Conservation (phyloP, 139 green algal species). For the Closterium sp. region DNA sequence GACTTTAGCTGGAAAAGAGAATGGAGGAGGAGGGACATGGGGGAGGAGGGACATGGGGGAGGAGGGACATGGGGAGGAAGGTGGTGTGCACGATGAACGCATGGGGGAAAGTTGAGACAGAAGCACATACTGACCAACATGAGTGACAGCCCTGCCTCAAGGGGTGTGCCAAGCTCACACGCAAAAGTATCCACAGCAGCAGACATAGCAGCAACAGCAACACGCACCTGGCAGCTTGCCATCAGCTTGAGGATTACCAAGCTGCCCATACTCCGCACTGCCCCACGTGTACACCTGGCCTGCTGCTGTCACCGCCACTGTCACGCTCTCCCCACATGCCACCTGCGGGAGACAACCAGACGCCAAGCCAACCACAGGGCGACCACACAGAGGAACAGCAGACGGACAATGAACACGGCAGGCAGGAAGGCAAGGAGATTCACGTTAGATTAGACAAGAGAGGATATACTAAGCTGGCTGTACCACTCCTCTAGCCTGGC, state of each 20-base stretch:
- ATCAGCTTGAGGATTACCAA: slow-evolving; percentile 15
- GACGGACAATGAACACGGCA: not conserved
- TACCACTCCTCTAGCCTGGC: too few relatives aligned
- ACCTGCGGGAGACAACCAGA: too few relatives aligned
- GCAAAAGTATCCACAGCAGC: too few relatives aligned
- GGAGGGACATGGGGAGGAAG: not conserved
- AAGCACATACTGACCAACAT: too few relatives aligned
- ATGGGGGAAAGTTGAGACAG: too few relatives aligned
- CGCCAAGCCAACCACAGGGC: too few relatives aligned
- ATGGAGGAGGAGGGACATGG: too few relatives aligned
- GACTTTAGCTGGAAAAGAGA: slow-evolving; percentile 5
- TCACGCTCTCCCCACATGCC: slow-evolving; percentile 40
- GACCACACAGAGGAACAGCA: not conserved
- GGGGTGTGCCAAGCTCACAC: too few relatives aligned
- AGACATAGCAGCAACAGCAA: not conserved
- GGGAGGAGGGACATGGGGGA: not conserved
- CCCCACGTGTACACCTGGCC: slow-evolving; percentile 39
- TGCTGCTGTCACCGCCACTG: slow-evolving; percentile 27
- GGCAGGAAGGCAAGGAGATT: too few relatives aligned
- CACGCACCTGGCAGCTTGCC: slow-evolving; percentile 20
- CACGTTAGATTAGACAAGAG: too few relatives aligned
- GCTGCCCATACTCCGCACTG: slow-evolving; percentile 28
- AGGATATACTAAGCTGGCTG: too few relatives aligned
- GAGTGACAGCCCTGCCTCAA: too few relatives aligned
- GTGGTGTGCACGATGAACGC: not conserved